Percentiles rank a stretch among this genome's conserved stretches.
Conservation (phyloP, 441 rosid genomes). For the Gossypium aridum region DNA sequence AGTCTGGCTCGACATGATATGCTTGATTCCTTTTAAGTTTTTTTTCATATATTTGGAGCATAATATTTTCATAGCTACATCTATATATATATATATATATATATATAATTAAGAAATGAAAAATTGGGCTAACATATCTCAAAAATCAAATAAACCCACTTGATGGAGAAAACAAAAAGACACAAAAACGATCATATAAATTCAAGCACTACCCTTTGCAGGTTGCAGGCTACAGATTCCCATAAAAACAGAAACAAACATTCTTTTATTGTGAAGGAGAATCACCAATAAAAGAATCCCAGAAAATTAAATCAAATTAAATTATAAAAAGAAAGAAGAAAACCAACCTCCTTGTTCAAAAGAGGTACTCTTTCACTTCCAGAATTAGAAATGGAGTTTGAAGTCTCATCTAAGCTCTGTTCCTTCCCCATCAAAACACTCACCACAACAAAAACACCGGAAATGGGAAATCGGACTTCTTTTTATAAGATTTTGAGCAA, state of each 20-base stretch:
- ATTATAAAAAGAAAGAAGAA: background rate
- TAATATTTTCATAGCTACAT: background rate
- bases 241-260: background rate
- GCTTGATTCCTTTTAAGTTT: background rate
- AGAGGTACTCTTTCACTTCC: conserved; percentile 47
- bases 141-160: background rate
- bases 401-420: conserved; percentile 44
- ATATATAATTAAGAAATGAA: background rate
- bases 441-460: background rate
- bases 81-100: background rate
- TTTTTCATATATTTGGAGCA: background rate
- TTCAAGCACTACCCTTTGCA: background rate
- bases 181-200: background rate
- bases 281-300: background rate
- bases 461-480: background rate
- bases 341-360: conserved; percentile 35
- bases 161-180: background rate
- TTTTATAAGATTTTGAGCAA: background rate
- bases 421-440: conserved; percentile 55
- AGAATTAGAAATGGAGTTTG: conserved; percentile 35
- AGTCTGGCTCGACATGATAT: background rate
- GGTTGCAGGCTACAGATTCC: background rate
- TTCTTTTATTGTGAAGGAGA: background rate
- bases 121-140: background rate
- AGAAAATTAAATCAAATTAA: background rate